Evolutionary conservation across 1,284 basidiomycete species (phyloP).

Genomic region (Leccinum laetum): DNA sequence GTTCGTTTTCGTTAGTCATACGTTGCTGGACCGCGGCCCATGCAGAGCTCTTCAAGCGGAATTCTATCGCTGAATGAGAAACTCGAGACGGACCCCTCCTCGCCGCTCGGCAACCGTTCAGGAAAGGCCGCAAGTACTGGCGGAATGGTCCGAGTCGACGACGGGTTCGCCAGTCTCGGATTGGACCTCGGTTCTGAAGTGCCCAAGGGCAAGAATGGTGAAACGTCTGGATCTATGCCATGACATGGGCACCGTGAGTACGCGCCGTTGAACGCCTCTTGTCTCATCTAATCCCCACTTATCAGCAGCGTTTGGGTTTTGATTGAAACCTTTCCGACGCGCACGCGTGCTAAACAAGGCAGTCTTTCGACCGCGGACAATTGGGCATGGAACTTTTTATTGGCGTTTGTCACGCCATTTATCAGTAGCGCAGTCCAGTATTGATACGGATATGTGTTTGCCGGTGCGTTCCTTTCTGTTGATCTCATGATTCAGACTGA

Average conservation of each 20-base stretch:
- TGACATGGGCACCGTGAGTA: too few species aligned
- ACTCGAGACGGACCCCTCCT: slow-evolving; percentile 87
- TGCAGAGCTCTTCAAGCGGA: slow-evolving; percentile 77
- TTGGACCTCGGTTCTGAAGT: slow-evolving; percentile 39
- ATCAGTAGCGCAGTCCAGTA: slow-evolving; percentile 58
- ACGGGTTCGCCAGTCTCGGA: slow-evolving; percentile 72
- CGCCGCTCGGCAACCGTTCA: slow-evolving; percentile 60
- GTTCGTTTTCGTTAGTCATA: neutral
- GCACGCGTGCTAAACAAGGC: slow-evolving; percentile 76
- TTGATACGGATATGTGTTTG: slow-evolving; percentile 68
- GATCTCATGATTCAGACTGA: neutral
- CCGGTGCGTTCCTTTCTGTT: slow-evolving; percentile 37
- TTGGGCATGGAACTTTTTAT: slow-evolving; percentile 77
- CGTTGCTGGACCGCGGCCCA: slow-evolving; percentile 54
- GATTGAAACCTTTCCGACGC: slow-evolving; percentile 9
- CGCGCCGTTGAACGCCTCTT: too few species aligned
- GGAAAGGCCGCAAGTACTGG: slow-evolving; percentile 20
- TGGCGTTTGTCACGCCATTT: slow-evolving; percentile 77
- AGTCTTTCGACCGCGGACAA: slow-evolving; percentile 69
- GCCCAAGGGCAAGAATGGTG: slow-evolving; percentile 20
- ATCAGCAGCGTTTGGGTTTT: too few species aligned
- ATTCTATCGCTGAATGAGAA: slow-evolving; percentile 73
- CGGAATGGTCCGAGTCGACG: slow-evolving; percentile 33
- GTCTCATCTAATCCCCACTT: too few species aligned
- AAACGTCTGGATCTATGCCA: slow-evolving; percentile 13